Evolutionary conservation across 345 rosid species (phyloP).

Genomic region (Eucalyptus paniculata): DNA sequence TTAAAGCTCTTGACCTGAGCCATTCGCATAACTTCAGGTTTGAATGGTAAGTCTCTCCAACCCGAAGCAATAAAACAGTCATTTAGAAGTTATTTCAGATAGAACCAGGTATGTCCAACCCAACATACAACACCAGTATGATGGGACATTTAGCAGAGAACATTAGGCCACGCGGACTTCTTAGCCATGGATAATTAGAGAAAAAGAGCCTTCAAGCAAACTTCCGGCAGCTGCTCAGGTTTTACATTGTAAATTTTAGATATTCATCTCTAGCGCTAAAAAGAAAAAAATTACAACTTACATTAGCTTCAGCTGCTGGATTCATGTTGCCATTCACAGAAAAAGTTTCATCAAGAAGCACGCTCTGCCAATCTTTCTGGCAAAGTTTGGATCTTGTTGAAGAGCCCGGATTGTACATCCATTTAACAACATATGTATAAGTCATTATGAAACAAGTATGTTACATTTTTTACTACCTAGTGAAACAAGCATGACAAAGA

Average conservation of each 20-base stretch:
- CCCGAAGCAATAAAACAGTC: no score
- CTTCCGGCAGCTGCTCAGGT: not conserved
- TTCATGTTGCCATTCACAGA: slow-evolving; percentile 85
- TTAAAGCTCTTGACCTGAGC: not conserved
- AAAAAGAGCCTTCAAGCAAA: not conserved
- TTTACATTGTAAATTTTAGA: not conserved
- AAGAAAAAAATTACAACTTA: slow-evolving; percentile 8
- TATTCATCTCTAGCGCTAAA: not conserved
- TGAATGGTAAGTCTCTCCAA: not conserved
- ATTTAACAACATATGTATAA: not conserved
- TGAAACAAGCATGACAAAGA: not conserved
- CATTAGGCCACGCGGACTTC: not conserved
- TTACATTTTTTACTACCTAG: not conserved
- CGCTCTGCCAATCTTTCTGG: slow-evolving; percentile 57
- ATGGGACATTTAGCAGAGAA: not conserved
- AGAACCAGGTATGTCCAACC: not conserved
- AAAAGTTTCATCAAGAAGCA: slow-evolving; percentile 82
- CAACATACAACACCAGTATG: not conserved
- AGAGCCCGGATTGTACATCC: slow-evolving; percentile 37
- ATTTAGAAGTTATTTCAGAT: no score
- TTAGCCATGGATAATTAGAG: not conserved
- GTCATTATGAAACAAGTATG: not conserved
- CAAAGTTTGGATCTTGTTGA: slow-evolving; percentile 64
- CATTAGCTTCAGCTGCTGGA: slow-evolving; percentile 96
- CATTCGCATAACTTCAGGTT: not conserved